Evolutionary conservation across 2,329 filamentous ascomycete species (phyloP), one percentile per base, ranked within the genome.

Genomic region (Penicillium polonicum): DNA sequence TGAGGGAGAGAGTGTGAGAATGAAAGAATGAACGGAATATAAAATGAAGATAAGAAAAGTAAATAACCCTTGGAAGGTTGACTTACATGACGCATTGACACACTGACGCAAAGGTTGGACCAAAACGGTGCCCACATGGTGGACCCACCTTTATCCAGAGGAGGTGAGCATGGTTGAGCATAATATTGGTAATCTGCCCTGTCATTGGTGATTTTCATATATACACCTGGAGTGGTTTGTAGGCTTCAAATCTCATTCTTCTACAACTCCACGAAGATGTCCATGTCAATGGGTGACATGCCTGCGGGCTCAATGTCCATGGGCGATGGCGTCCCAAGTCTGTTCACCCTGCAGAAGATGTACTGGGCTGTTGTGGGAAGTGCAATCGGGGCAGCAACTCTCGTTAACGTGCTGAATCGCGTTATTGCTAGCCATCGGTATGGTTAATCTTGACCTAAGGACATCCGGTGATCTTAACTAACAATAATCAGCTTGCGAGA

Each of bases 301-400:
- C 55, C 63, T 57, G 73, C 73, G 72, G 72, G 70, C 57, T 58
- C 64, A 44, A 79, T 78, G 78, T 70, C 73, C 65, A 76, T 75
- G 66, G 75, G 74, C 13, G 62, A 66, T 54, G 77, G 76, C 46
- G 68, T 80, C 31, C 80, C 80, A 8, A 71, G 71, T 36, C 74
- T 80, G 36, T 76, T 76, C 55, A 72, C 77, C 29, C 73, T 83
- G 52, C 82, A 82, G 61, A 75, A 78, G 48, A 79, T 80, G 65
- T 84, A 84, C 68, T 84, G 82, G 78, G 78, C 76, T 1, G 76
- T 82, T 3, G 76, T 84, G 15, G 75, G 74, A 6, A 69, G 73
- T 48, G 68, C 70, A 42, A 71, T 76, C 55, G 74, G 61, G 10
- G 66, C 69, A 44, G 73, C 71, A 17, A 68, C 71, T 1, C 53